Evolutionary conservation across 805 yeast genomes (phyloP), one percentile per base, ranked within the genome.

Genomic region (Hanseniaspora vineae): DNA sequence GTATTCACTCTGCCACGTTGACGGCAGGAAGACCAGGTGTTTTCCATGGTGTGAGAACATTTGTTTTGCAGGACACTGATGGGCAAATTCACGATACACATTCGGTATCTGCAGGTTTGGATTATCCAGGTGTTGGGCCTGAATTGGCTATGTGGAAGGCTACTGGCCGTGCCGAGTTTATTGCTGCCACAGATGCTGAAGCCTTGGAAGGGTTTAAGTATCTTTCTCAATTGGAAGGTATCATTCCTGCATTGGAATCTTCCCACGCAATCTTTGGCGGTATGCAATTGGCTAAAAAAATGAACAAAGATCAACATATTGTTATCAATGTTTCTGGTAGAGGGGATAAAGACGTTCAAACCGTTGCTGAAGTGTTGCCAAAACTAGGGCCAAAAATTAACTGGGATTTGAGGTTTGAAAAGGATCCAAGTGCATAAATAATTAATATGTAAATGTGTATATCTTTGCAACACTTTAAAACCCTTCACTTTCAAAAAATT

Each of bases 101-200:
- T 65, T 90, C 97, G 19, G 94, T 92, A 37, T 86, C 96, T 53
- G 99, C 99, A 39, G 99, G 99, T 55, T 75, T 92, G 59, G 99
- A 92, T 67, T 92, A 92, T 65, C 99, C 99, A 23, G 99, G 97
- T 67, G 99, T 92, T 44, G 99, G 99, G 42, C 99, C 99, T 32
- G 97, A 92, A 68, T 74, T 92, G 56, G 94, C 97, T 2, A 78
- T 75, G 63, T 92, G 97, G 97, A 90, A 90, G 66, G 81, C 82
- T 47, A 81, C 83, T 51, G 97, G 97, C 29, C 80, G 99, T 60
- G 98, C 94, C 9, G 72, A 82, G 49, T 92, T 90, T 61, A 66
- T 81, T 44, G 95, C 96, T 43, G 97, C 94, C 48, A 85, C 95
- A 33, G 96, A 92, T 66, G 88, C 95, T n/a, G 80, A 92, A 62